Percentiles rank a stretch among this genome's conserved stretches.
phyloP scores from a whole-genome alignment of 805 yeast species.

The Scheffersomyces spartinae region DNA sequence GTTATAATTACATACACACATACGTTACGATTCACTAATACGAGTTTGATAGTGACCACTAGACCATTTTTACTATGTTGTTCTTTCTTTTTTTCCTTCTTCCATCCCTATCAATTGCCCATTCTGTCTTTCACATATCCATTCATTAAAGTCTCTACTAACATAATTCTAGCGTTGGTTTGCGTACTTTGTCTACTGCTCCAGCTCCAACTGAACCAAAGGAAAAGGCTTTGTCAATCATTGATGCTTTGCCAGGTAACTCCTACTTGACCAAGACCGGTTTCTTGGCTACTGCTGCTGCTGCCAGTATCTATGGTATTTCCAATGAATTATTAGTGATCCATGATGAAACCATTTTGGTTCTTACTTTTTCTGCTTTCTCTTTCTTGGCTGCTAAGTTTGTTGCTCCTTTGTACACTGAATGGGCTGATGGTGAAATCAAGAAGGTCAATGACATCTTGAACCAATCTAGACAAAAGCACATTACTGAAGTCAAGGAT shows the following conservation, averaged over 20 bases:
- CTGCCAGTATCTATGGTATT: slow-evolving; percentile 89
- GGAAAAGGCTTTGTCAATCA: slow-evolving; percentile 79
- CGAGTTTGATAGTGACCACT: too few relatives aligned
- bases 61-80: too few relatives aligned
- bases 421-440: slow-evolving; percentile 83
- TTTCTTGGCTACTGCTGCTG: slow-evolving; percentile 86
- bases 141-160: slow-evolving; percentile 13
- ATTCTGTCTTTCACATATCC: too few relatives aligned
- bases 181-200: slow-evolving; percentile 56
- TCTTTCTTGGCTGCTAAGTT: slow-evolving; percentile 68
- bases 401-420: slow-evolving; percentile 89
- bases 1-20: too few relatives aligned
- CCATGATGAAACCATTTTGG: slow-evolving; percentile 86
- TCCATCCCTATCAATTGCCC: too few relatives aligned
- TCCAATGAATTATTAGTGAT: slow-evolving; percentile 87
- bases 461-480: slow-evolving; percentile 81
- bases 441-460: slow-evolving; percentile 70
- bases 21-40: too few relatives aligned
- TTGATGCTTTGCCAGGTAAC: slow-evolving; percentile 91
- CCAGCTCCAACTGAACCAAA: slow-evolving; percentile 84
- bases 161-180: slow-evolving; percentile 35
- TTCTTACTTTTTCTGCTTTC: slow-evolving; percentile 71
- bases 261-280: slow-evolving; percentile 85
- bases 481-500: slow-evolving; percentile 83
- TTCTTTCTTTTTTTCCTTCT: too few relatives aligned